Evolutionary conservation across 78 protist species (phyloP).

Genomic region (Dictyostelium brefeldianum): DNA sequence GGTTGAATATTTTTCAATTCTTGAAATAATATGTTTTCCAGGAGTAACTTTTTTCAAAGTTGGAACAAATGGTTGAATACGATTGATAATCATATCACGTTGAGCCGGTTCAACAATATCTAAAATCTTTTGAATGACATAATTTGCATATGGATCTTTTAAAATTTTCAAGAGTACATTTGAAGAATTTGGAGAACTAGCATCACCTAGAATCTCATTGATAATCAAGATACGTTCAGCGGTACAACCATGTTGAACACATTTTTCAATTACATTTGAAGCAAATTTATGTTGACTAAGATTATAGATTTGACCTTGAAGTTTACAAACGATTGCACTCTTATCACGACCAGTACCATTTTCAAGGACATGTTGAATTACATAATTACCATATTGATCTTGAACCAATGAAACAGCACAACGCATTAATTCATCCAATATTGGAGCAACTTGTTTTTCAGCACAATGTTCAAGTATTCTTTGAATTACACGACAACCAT

Average conservation of each 20-base stretch:
- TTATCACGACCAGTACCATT: constrained; percentile 78
- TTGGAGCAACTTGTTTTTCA: constrained; percentile 77
- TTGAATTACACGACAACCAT: constrained; percentile 99
- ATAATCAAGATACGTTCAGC: constrained; percentile 75
- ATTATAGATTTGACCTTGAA: constrained; percentile 85
- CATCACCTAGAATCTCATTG: constrained; percentile 76
- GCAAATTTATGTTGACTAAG: constrained; percentile 96
- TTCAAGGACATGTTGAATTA: constrained; percentile 96
- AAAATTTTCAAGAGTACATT: constrained; percentile 82
- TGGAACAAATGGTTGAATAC: constrained; percentile 80
- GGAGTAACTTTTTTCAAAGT: constrained; percentile 88
- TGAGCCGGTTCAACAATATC: constrained; percentile 88
- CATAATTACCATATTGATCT: constrained; percentile 99
- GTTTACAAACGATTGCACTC: constrained; percentile 59
- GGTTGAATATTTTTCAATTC: constrained; percentile 87
- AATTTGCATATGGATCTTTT: constrained; percentile 97
- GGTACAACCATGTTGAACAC: constrained; percentile 77
- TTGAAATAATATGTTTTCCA: constrained; percentile 96
- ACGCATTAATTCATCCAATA: constrained; percentile 90
- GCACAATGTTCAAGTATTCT: constrained; percentile 96
- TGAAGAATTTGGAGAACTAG: not conserved
- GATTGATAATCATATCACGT: constrained; percentile 69
- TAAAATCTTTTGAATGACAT: constrained; percentile 96
- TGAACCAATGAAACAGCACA: constrained; percentile 84
- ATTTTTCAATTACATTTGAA: constrained; percentile 86